phyloP scores from a whole-genome alignment of 768 basidiomycete species.

The Kwoniella newhampshirensis region DNA sequence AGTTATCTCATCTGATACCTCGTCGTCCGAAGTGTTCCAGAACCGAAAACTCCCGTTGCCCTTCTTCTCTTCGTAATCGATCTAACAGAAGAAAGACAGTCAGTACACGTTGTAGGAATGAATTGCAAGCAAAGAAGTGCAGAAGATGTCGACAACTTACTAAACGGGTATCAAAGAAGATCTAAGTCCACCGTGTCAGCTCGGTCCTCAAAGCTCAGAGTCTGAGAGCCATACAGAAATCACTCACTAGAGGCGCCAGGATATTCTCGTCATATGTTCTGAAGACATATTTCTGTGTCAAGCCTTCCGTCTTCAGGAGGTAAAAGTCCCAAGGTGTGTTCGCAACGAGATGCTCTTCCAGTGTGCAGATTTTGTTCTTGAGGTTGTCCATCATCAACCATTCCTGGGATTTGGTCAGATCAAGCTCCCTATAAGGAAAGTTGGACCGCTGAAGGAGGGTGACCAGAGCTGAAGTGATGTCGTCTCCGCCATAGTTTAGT shows the following conservation, averaged over 20 bases:
- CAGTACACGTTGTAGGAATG: not conserved
- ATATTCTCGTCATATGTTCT: slow-evolving; percentile 95
- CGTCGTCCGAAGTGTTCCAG: slow-evolving; percentile 22
- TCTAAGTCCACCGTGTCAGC: not conserved
- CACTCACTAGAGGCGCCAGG: slow-evolving; percentile 87
- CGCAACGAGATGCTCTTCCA: slow-evolving; percentile 88
- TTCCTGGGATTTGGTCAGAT: slow-evolving; percentile 75
- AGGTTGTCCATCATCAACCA: slow-evolving; percentile 91
- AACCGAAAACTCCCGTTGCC: slow-evolving; percentile 26
- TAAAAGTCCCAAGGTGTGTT: slow-evolving; percentile 87
- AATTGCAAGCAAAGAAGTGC: no score
- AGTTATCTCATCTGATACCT: slow-evolving; percentile 47
- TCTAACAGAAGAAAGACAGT: slow-evolving; percentile 37
- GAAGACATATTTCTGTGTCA: slow-evolving; percentile 82
- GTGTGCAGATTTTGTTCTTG: slow-evolving; percentile 77
- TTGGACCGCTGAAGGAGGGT: slow-evolving; percentile 73
- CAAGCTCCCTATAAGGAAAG: slow-evolving; percentile 83
- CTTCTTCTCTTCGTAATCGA: slow-evolving; percentile 81
- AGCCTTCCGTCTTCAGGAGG: slow-evolving; percentile 70
- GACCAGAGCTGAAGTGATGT: slow-evolving; percentile 85
- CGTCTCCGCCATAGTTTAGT: slow-evolving; percentile 87
- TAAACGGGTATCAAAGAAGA: slow-evolving; percentile 78
- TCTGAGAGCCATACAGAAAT: no score
- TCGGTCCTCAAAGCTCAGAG: not conserved
- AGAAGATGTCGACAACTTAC: slow-evolving; percentile 10